These are phyloP conservation scores for Nigrospora sphaerica DNA, from an alignment of 2,329 filamentous ascomycete species.

Conservation along the genomic window DNA sequence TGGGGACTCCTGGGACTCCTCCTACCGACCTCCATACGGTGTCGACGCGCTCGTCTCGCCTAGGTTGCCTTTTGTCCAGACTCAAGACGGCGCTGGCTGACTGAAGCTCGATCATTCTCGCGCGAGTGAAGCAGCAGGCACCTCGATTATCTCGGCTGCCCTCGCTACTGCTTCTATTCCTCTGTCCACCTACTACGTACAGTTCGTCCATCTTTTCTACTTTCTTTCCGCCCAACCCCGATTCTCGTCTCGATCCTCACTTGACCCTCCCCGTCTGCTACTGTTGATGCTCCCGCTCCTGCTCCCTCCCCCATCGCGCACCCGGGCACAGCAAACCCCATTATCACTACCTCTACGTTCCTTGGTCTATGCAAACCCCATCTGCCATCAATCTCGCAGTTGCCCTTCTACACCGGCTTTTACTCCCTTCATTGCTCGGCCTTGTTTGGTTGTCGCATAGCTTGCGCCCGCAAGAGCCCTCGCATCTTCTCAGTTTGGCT, in stretches of 20 bases:
- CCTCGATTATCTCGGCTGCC: conserved; percentile 4
- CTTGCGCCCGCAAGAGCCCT: conserved; percentile 17
- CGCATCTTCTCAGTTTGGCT: conserved; percentile 21
- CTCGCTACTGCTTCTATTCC: conserved; percentile 6
- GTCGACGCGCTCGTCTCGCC: too few relatives aligned
- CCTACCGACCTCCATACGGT: conserved; percentile 6
- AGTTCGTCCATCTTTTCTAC: conserved; percentile 24
- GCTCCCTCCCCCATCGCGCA: conserved; percentile 1
- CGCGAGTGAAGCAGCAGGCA: too few relatives aligned
- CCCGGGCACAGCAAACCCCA: not conserved
- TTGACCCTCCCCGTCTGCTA: not conserved
- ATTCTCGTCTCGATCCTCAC: not conserved
- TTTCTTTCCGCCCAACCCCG: not conserved
- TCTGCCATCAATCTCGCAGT: not conserved
- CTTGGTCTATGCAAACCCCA: not conserved
- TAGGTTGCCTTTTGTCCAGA: too few relatives aligned
- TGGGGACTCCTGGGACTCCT: conserved; percentile 9
- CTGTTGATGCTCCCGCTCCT: not conserved
- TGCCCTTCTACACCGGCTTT: conserved; percentile 4
- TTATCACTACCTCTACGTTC: not conserved
- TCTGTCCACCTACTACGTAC: conserved; percentile 3
- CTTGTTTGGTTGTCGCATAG: conserved; percentile 24
- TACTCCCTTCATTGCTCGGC: conserved; percentile 12
- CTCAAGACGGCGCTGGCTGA: too few relatives aligned
- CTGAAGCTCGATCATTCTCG: too few relatives aligned